Evolutionary conservation across 495 filamentous ascomycete species (phyloP).

Genomic region (Thermochaetoides thermophila): DNA sequence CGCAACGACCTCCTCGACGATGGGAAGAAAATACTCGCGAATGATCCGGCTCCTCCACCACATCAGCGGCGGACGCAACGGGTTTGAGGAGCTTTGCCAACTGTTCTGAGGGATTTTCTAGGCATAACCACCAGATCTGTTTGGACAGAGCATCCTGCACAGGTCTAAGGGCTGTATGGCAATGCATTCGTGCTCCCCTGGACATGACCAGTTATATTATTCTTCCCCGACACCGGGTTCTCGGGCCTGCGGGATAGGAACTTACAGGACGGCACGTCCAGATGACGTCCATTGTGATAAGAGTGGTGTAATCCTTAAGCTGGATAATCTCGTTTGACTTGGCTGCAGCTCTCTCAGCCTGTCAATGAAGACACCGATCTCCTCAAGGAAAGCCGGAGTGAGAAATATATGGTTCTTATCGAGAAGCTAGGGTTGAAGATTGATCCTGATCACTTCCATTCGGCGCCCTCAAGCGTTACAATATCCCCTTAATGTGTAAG

Average conservation of each 20-base stretch:
- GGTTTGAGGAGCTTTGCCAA: constrained; percentile 1
- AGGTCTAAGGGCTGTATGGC: constrained; percentile 6
- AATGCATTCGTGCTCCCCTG: background rate
- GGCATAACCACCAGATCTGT: constrained; percentile 8
- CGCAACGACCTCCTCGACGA: constrained; percentile 5
- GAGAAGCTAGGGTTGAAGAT: constrained; percentile 28
- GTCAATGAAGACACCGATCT: constrained; percentile 18
- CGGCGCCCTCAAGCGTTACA: constrained; percentile 17
- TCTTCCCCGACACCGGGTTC: background rate
- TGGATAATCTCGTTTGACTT: constrained; percentile 21
- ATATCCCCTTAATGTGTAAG: constrained; percentile 19
- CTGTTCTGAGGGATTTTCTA: background rate
- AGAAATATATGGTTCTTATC: constrained; percentile 21
- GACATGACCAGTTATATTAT: too few relatives aligned
- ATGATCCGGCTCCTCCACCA: constrained; percentile 15
- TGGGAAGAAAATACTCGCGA: constrained; percentile 11
- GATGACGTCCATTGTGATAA: constrained; percentile 27
- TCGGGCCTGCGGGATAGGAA: background rate
- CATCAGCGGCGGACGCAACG: constrained; percentile 1
- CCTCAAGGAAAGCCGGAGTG: constrained; percentile 26
- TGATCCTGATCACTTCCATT: constrained; percentile 25
- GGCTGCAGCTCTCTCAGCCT: constrained; percentile 14
- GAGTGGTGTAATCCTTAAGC: constrained; percentile 18
- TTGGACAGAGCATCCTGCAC: constrained; percentile 11
- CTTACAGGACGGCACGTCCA: constrained; percentile 3